Conservation (phyloP, 148 eudicot genomes). For the Polygonum aviculare region DNA sequence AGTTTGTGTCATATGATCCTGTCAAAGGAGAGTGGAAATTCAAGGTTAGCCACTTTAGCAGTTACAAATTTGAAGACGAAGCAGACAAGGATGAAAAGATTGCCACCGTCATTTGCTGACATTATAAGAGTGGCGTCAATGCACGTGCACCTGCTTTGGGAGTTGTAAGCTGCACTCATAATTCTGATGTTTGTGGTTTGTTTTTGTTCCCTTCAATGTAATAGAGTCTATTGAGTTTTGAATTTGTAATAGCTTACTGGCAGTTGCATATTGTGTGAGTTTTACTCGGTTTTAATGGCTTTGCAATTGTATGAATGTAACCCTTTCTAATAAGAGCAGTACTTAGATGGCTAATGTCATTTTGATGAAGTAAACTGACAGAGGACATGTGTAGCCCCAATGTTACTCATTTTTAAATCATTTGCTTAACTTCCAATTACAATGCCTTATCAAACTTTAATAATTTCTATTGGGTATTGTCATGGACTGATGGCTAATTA, state of each 20-base stretch:
- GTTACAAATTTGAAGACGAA: background rate
- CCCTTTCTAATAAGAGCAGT: background rate
- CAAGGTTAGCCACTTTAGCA: slow-evolving; percentile 59
- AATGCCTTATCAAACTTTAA: background rate
- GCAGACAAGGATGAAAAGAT: background rate
- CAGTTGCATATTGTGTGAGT: background rate
- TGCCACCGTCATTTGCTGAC: background rate
- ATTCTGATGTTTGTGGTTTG: background rate
- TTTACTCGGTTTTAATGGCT: background rate
- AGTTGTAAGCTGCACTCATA: background rate
- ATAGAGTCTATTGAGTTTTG: background rate
- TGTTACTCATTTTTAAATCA: background rate
- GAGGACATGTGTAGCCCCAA: background rate
- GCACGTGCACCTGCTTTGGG: background rate
- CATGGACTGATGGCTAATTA: too few relatives aligned
- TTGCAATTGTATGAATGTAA: background rate
- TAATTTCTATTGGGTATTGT: background rate
- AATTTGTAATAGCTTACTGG: background rate
- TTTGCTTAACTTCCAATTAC: too few relatives aligned
- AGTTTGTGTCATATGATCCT: slow-evolving; percentile 77
- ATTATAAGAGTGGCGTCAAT: background rate
- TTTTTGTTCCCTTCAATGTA: background rate
- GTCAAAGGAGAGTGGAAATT: slow-evolving; percentile 90
- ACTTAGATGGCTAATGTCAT: too few relatives aligned
- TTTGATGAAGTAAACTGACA: too few relatives aligned